Conservation (phyloP, 2,329 filamentous ascomycete genomes). For the Ophiocordyceps camponoti-leonardi region DNA sequence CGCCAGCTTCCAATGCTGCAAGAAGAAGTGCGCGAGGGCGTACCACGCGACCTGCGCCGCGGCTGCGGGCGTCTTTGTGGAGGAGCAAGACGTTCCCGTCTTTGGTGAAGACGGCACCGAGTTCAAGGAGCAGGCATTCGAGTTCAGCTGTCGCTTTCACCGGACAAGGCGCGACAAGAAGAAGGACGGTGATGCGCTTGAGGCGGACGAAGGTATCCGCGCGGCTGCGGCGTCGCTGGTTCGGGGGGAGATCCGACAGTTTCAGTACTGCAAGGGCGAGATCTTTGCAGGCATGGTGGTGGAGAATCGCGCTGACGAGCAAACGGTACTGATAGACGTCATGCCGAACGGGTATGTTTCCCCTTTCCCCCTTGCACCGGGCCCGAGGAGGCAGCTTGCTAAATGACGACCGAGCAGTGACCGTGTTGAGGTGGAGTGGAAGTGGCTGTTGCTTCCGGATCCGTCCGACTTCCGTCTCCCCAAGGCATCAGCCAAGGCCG, state of each 20-base stretch:
- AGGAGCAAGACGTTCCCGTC: slow-evolving; percentile 70
- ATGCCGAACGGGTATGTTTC: slow-evolving; percentile 60
- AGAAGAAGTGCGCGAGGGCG: slow-evolving; percentile 81
- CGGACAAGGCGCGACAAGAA: slow-evolving; percentile 73
- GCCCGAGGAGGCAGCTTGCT: background rate
- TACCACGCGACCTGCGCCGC: slow-evolving; percentile 94
- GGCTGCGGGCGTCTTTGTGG: slow-evolving; percentile 79
- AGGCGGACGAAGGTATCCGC: slow-evolving; percentile 50
- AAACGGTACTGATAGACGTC: slow-evolving; percentile 62
- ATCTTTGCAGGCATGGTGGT: slow-evolving; percentile 83
- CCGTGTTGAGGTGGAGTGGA: slow-evolving; percentile 65
- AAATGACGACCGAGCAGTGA: slow-evolving; percentile 36
- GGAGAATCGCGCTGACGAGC: slow-evolving; percentile 63
- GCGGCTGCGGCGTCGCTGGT: slow-evolving; percentile 52
- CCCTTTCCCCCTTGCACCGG: background rate
- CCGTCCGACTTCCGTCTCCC: slow-evolving; percentile 52
- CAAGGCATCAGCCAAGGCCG: slow-evolving; percentile 57
- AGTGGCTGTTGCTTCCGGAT: slow-evolving; percentile 62
- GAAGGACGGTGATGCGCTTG: slow-evolving; percentile 48
- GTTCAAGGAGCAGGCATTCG: slow-evolving; percentile 80
- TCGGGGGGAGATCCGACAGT: slow-evolving; percentile 64
- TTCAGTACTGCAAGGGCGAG: slow-evolving; percentile 69
- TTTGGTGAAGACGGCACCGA: slow-evolving; percentile 83
- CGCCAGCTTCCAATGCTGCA: slow-evolving; percentile 93
- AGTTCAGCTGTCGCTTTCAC: slow-evolving; percentile 91